Evolutionary conservation across 768 basidiomycete species (phyloP), one percentile per base, ranked within the genome.

Genomic region (Piloderma croceum): DNA sequence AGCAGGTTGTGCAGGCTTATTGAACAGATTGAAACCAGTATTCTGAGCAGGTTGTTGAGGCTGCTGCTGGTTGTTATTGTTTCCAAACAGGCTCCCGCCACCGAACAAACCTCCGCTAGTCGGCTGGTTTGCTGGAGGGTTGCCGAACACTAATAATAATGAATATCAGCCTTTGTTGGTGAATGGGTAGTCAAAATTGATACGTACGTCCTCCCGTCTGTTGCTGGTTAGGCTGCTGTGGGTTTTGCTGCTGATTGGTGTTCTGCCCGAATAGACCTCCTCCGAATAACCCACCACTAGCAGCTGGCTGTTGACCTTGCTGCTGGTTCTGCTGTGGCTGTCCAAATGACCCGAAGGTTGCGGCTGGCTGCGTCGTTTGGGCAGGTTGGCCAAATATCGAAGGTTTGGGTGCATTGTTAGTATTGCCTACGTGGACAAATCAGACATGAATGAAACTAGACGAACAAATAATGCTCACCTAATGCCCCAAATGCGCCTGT

Each of bases 181-280:
- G 27, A 29, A 9, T 9, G 27, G 15, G 27, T 15, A 29, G 10
- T 29, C 27, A 15, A 29, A 29, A 29, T 29, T 4, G 20, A 18
- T 12, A 23, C 41, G 32, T 44, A 43, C 41, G 24, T 19, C 36
- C 35, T 25, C 41, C 45, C 2, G 33, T n/a, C 34, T 35, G 45
- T 15, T 39, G 59, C 43, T 72, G 74, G 24, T 57, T 50, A 33
- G 61, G 45, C 10, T 65, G 68, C 43, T 65, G 69, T 25, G 61
- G 61, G 18, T 58, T 39, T 34, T 52, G 45, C 35, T 61, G 56
- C 20, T 56, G 46, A 25, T 49, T 53, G 25, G 45, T 50, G 36
- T 41, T 52, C 20, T 47, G 47, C 2, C 65, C 68, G 49, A 71
- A 70, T 2, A 69, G 44, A 18, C 43, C 42, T 22, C 54, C 58